A percentile compares a stretch with the other conserved stretches of the same genome.
Evolutionary conservation across 176 grass and related monocot species (phyloP).

Genomic region (Carex kokanica): DNA sequence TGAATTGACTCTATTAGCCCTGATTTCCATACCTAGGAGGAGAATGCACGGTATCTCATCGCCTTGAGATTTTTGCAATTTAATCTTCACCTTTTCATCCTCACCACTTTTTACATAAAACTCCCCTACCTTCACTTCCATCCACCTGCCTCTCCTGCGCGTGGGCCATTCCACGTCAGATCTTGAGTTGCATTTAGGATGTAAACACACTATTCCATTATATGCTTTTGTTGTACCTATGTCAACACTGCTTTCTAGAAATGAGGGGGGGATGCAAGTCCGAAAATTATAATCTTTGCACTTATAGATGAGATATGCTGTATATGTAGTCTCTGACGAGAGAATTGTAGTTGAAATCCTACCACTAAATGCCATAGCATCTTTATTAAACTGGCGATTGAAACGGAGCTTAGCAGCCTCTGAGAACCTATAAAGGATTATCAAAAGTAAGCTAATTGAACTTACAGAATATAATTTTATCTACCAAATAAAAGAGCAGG

Average conservation of each 20-base stretch:
- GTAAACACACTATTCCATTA: background rate
- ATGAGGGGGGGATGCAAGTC: background rate
- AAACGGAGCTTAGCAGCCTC: background rate
- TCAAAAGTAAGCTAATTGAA: background rate
- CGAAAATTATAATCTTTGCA: background rate
- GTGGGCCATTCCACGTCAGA: background rate
- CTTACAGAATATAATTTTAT: background rate
- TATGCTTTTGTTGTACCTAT: background rate
- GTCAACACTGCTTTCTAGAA: background rate
- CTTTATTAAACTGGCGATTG: too few species aligned
- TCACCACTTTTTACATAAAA: background rate
- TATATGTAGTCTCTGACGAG: background rate
- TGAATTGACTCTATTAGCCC: background rate
- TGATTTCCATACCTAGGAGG: background rate
- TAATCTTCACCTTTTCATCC: background rate
- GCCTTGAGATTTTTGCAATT: background rate
- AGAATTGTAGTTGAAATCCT: background rate
- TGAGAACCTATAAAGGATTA: background rate
- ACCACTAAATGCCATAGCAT: background rate
- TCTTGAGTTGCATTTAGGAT: background rate
- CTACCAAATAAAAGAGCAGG: background rate
- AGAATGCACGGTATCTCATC: background rate
- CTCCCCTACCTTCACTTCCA: background rate
- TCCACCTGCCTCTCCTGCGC: background rate
- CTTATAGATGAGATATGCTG: background rate